A percentile compares a stretch with the other conserved stretches of the same genome.
phyloP scores from a whole-genome alignment of 2,329 filamentous ascomycete genomes.

The Mycogone perniciosa region DNA sequence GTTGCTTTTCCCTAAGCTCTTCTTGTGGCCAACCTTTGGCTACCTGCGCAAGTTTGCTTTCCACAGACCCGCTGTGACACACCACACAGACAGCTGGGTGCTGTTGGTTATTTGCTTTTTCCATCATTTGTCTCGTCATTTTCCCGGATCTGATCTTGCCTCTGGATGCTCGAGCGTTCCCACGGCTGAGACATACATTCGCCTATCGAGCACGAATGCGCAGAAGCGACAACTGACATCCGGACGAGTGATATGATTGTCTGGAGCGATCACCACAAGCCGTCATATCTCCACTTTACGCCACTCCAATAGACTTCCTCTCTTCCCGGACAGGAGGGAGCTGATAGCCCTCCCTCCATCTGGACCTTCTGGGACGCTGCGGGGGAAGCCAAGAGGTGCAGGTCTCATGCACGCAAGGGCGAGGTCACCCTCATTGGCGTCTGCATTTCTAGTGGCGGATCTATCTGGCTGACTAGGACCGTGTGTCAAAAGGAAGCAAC shows the following conservation, averaged over 20 bases:
- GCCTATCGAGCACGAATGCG: constrained; percentile 8
- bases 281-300: neutral
- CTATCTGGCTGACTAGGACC: constrained; percentile 1
- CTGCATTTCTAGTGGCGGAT: neutral
- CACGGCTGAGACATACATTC: constrained; percentile 11
- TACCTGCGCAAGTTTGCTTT: neutral
- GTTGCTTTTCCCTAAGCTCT: neutral
- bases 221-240: neutral
- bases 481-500: constrained; percentile 1
- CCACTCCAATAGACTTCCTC: neutral
- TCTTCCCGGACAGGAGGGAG: constrained; percentile 3
- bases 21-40: neutral
- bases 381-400: neutral
- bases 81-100: neutral
- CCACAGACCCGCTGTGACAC: neutral
- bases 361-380: neutral
- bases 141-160: neutral
- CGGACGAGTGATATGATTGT: neutral
- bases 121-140: neutral
- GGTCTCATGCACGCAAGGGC: constrained; percentile 9
- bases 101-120: neutral
- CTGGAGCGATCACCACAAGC: neutral
- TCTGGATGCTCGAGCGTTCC: neutral
- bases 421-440: neutral
- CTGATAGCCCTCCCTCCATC: neutral